phyloP scores from a whole-genome alignment of 176 grass and related monocot species.

The Oryza longistaminata region DNA sequence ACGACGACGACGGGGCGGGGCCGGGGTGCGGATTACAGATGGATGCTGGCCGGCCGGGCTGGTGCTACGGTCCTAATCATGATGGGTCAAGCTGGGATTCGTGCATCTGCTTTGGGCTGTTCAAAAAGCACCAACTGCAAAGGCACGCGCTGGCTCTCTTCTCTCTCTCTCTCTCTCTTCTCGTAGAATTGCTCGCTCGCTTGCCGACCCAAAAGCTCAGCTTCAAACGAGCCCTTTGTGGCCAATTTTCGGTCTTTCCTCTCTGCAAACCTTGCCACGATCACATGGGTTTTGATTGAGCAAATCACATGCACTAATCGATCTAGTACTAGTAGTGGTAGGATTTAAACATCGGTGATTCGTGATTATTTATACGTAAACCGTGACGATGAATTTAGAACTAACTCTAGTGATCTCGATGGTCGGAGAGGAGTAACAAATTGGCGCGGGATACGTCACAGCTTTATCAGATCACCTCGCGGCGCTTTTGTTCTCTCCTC shows the following conservation, averaged over 20 bases:
- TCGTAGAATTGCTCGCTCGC: neutral
- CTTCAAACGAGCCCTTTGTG: neutral
- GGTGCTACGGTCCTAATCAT: neutral
- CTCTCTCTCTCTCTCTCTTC: neutral
- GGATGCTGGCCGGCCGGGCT: neutral
- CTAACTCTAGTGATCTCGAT: neutral
- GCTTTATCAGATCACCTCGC: slow-evolving; percentile 53
- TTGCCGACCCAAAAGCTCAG: neutral
- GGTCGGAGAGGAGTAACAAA: neutral
- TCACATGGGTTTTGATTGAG: neutral
- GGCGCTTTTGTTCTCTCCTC: slow-evolving; percentile 34
- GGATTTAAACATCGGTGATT: neutral
- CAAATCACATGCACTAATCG: neutral
- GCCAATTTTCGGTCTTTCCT: neutral
- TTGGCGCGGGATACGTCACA: slow-evolving; percentile 40
- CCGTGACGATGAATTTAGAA: neutral
- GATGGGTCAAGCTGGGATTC: slow-evolving; percentile 40
- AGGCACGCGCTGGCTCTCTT: slow-evolving; percentile 7
- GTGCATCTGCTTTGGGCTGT: slow-evolving; percentile 4
- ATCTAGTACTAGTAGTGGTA: too few relatives aligned
- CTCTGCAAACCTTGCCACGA: neutral
- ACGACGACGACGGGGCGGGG: neutral
- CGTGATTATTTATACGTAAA: neutral
- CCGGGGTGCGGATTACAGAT: neutral
- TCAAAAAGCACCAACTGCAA: slow-evolving; percentile 11